Conservation (phyloP, 495 filamentous ascomycete species). For the Echria macrotheca region DNA sequence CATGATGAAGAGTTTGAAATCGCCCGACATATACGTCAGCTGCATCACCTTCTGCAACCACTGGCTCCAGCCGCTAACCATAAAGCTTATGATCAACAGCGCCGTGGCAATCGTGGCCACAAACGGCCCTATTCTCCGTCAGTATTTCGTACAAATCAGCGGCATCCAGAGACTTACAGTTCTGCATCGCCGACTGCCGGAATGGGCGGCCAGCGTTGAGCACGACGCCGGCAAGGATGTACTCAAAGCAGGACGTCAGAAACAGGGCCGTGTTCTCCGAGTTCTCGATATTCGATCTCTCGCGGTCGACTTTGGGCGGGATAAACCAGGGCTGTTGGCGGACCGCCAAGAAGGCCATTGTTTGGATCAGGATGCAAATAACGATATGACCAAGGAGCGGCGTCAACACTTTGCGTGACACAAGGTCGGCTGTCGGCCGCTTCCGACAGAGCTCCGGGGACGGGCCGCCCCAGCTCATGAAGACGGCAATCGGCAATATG, state of each 20-base stretch:
- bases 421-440: constrained; percentile 84
- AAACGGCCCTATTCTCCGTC: constrained; percentile 60
- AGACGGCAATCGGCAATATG: constrained; percentile 93
- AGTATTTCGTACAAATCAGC: not conserved
- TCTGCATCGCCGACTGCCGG: constrained; percentile 70
- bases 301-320: constrained; percentile 65
- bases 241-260: constrained; percentile 86
- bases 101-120: constrained; percentile 68
- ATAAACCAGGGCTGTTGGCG: constrained; percentile 78
- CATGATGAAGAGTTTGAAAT: constrained; percentile 68
- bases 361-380: constrained; percentile 75
- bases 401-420: constrained; percentile 86
- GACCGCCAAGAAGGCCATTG: constrained; percentile 65
- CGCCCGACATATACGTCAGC: constrained; percentile 64
- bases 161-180: constrained; percentile 50
- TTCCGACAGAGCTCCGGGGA: constrained; percentile 74
- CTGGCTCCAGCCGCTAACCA: constrained; percentile 66
- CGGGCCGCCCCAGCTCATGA: constrained; percentile 95
- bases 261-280: constrained; percentile 91
- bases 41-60: constrained; percentile 76
- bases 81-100: constrained; percentile 60
- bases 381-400: constrained; percentile 84
- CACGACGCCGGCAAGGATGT: constrained; percentile 82
- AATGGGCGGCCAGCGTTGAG: constrained; percentile 87
- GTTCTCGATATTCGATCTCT: constrained; percentile 79